Conservation (phyloP, 176 grass and related monocot genomes). For the Cenchrus americanus region DNA sequence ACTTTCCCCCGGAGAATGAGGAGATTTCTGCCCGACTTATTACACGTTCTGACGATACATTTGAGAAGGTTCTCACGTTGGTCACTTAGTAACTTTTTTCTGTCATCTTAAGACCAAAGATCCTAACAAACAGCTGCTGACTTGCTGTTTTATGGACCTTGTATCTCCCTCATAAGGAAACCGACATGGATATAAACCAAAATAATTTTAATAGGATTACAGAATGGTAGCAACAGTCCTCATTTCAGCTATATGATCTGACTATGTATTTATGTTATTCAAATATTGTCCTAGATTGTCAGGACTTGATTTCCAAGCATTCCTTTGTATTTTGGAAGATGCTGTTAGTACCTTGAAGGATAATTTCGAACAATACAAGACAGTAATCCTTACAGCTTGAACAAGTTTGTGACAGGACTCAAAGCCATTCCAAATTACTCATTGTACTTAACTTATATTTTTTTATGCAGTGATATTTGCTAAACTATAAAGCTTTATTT, state of each 20-base stretch:
- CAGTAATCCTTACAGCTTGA: neutral
- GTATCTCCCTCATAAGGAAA: neutral
- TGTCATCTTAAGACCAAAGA: conserved; percentile 13
- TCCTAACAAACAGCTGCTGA: neutral
- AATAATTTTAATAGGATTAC: conserved; percentile 2
- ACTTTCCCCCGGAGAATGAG: conserved; percentile 75
- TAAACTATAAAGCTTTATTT: neutral
- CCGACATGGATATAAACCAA: neutral
- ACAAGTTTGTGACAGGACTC: neutral
- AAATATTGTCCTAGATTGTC: conserved; percentile 18
- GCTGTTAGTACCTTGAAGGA: neutral
- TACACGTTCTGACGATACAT: conserved; percentile 79
- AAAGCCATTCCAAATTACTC: conserved; percentile 27
- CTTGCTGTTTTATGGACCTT: neutral
- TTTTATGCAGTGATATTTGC: conserved; percentile 15
- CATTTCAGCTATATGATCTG: neutral
- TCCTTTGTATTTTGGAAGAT: neutral
- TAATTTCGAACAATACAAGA: neutral
- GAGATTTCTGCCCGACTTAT: conserved; percentile 76
- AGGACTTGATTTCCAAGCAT: neutral
- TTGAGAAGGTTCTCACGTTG: conserved; percentile 65
- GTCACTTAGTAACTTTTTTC: conserved; percentile 11
- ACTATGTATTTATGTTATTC: conserved; percentile 12
- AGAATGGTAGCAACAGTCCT: neutral
- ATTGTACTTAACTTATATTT: neutral